Base-by-base conservation (phyloP, 192 early-diverging fungal genomes). In the Mortierella hygrophila region DNA sequence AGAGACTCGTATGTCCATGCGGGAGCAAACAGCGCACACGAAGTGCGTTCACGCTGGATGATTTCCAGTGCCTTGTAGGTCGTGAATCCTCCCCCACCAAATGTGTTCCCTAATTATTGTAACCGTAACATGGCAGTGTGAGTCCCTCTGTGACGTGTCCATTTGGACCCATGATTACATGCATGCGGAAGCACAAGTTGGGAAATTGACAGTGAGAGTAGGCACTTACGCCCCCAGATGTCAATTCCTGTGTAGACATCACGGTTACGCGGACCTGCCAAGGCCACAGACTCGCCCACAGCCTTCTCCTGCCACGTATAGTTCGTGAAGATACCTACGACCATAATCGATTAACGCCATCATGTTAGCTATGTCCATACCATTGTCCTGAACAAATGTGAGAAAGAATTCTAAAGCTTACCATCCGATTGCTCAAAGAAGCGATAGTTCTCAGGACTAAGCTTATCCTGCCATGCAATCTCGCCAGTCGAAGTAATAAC, bases 201-300 rank as follows among this genome's bases (percentile, higher is more conserved):
- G 3, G 11, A 11, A 21, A 46, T 21, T 47, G 10, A 20, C n/a
- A 0, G 3, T 35, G 60, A 65, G 26, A 26, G 15, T 2, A 32
- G 47, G 42, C 18, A 78, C 86, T 86, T 88, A 32, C 94, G 75
- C 0, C 94, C 94, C 92, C 92, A 95, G 49, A 94, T 91, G 82
- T 95, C 94, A 15, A 91, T 94, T 1, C 94, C 94, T 41, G 90
- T 90, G 68, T 88, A 94, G 7, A 95, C 88, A 72, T 93, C 88
- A 18, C 88, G 32, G 18, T 83, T 80, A 6, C 88, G 77, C 4
- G 78, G 42, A 20, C 85, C 81, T 13, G 93, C 93, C 11, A 73
- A 35, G 16, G 68, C 46, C 9, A 85, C 76, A 23, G 90, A 84
- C 44, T 75, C 72, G 26, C 75, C 70, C 2, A 91, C 89, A 52